These are phyloP conservation scores for Leccinum subgranulosum DNA, from an alignment of 768 basidiomycete species.

Conservation along the genomic window DNA sequence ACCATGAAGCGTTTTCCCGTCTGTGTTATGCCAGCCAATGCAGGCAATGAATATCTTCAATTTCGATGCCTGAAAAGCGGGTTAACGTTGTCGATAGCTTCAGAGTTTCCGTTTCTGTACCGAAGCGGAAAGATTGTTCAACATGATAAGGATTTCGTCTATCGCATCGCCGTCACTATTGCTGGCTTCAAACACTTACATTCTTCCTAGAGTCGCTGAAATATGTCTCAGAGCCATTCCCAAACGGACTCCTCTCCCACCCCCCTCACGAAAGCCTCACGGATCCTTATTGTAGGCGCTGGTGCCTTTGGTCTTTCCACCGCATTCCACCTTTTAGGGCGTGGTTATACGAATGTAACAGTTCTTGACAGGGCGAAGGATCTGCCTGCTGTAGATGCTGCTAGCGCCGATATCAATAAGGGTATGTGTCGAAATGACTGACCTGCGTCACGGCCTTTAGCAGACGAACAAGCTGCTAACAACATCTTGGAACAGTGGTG, in stretches of 20 bases:
- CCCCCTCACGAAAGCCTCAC: constrained; percentile 11
- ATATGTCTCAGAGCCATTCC: constrained; percentile 1
- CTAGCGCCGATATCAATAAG: constrained; percentile 55
- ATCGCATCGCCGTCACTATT: not conserved
- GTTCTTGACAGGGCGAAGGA: constrained; percentile 68
- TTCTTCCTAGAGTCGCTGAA: not conserved
- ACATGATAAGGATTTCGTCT: not conserved
- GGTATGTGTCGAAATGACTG: constrained; percentile 5
- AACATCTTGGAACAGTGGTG: constrained; percentile 48
- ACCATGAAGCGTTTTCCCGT: not conserved
- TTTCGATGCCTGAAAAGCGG: not conserved
- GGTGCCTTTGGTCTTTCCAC: constrained; percentile 89
- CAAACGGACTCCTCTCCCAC: not conserved
- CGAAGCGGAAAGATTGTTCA: not conserved
- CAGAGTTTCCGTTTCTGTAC: not conserved
- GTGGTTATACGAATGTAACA: constrained; percentile 68
- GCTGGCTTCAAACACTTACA: not conserved
- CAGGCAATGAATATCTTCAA: not conserved
- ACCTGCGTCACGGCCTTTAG: too few relatives aligned
- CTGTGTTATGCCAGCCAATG: not conserved
- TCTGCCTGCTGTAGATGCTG: constrained; percentile 81
- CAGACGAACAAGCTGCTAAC: not conserved
- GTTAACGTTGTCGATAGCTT: not conserved
- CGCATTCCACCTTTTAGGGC: constrained; percentile 69
- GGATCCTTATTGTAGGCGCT: constrained; percentile 66